These are phyloP conservation scores for Alternaria gansuensis DNA, from an alignment of 2,329 filamentous ascomycete species.

Conservation along the genomic window DNA sequence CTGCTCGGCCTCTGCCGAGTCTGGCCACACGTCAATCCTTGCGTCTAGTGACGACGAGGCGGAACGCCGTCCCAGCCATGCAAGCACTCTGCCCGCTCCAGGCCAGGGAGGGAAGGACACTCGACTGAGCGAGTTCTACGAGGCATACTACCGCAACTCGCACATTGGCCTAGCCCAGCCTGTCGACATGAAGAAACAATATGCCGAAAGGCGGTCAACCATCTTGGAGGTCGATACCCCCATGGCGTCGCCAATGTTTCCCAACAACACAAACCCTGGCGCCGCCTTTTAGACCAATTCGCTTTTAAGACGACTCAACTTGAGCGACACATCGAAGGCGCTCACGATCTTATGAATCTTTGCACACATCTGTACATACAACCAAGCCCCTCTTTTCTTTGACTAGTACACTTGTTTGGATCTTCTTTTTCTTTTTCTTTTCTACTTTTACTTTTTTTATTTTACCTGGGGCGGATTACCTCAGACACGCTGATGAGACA, in stretches of 20 bases:
- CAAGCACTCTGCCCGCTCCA: slow-evolving; percentile 32
- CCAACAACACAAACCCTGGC: slow-evolving; percentile 29
- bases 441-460: neutral
- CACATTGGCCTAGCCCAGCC: slow-evolving; percentile 22
- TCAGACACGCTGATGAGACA: slow-evolving; percentile 3
- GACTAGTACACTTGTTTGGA: neutral
- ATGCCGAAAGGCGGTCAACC: slow-evolving; percentile 36
- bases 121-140: slow-evolving; percentile 53
- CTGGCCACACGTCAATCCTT: slow-evolving; percentile 33
- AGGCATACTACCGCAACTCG: slow-evolving; percentile 51
- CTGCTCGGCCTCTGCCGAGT: slow-evolving; percentile 30
- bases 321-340: slow-evolving; percentile 1
- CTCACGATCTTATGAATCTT: neutral
- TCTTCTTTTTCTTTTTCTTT: neutral
- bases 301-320: neutral
- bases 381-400: neutral
- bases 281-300: slow-evolving; percentile 29
- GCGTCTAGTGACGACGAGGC: slow-evolving; percentile 25
- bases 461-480: slow-evolving; percentile 3
- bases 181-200: slow-evolving; percentile 22
- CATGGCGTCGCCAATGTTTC: slow-evolving; percentile 35
- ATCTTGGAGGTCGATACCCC: slow-evolving; percentile 45
- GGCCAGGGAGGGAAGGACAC: slow-evolving; percentile 29
- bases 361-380: slow-evolving; percentile 2
- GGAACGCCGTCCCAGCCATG: slow-evolving; percentile 25